phyloP scores from a whole-genome alignment of 495 filamentous ascomycete genomes.

The Talaromyces stipitatus region DNA sequence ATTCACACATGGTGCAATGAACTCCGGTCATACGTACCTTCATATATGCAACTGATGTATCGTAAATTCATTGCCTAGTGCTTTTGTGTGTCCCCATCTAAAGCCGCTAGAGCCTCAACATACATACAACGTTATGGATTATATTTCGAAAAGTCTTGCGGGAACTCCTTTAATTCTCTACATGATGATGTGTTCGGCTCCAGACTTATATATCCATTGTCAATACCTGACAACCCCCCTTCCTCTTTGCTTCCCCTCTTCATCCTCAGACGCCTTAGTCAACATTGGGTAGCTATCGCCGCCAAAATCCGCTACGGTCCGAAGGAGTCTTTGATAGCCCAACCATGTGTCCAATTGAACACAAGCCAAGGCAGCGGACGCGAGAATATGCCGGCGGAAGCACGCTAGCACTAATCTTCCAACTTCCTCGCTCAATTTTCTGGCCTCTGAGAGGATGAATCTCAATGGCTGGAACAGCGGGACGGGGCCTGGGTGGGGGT shows the following conservation, averaged over 20 bases:
- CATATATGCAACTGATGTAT: neutral
- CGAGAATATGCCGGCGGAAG: conserved; percentile 4
- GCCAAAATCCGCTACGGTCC: neutral
- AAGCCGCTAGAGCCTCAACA: neutral
- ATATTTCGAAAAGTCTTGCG: neutral
- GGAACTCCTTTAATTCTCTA: neutral
- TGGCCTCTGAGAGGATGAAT: conserved; percentile 2
- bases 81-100: neutral
- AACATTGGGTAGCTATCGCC: conserved; percentile 7
- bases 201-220: neutral
- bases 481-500: conserved; percentile 5
- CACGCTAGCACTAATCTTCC: conserved; percentile 5
- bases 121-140: neutral
- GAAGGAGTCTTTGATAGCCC: neutral
- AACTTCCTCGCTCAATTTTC: neutral
- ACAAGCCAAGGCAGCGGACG: conserved; percentile 5
- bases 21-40: neutral
- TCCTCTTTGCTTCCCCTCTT: neutral
- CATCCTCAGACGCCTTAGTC: neutral
- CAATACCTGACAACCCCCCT: neutral
- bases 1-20: neutral
- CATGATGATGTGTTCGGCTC: neutral
- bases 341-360: conserved; percentile 2
- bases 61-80: neutral
- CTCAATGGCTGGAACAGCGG: conserved; percentile 6